phyloP scores from a whole-genome alignment of 139 green algal genomes.

The Volvox reticuliferus region DNA sequence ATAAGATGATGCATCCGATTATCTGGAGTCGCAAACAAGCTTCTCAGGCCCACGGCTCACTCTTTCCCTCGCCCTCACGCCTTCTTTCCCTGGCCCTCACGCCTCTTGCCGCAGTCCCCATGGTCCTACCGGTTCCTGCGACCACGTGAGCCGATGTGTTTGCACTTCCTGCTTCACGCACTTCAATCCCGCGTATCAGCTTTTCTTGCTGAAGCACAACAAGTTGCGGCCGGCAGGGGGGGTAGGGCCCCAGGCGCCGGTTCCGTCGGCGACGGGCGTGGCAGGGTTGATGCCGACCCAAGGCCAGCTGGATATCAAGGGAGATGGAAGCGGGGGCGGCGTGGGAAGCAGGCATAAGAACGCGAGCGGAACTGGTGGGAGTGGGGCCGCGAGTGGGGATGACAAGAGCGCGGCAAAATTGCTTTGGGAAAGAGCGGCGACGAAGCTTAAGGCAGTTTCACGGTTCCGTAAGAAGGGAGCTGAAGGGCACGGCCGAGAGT shows the following conservation, averaged over 20 bases:
- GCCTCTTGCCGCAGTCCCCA: slow-evolving; percentile 57
- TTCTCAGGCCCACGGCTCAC: too few species aligned
- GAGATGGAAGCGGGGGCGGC: neutral
- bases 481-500: neutral
- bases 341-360: neutral
- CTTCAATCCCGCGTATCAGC: slow-evolving; percentile 58
- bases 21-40: too few species aligned
- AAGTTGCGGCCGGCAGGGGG: slow-evolving; percentile 3
- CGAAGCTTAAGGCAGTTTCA: slow-evolving; percentile 49
- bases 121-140: slow-evolving; percentile 66
- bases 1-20: too few species aligned
- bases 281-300: neutral
- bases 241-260: neutral
- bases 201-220: slow-evolving; percentile 45
- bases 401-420: slow-evolving; percentile 26
- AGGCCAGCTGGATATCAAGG: neutral
- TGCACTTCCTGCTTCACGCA: slow-evolving; percentile 74
- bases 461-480: slow-evolving; percentile 23
- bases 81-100: neutral
- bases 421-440: slow-evolving; percentile 51
- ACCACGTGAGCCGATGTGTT: slow-evolving; percentile 72
- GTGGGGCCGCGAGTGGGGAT: neutral
- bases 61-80: neutral
- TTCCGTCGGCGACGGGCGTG: neutral
- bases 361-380: neutral